Conservation (phyloP, 495 filamentous ascomycete species). For the Trichoderma virens region DNA sequence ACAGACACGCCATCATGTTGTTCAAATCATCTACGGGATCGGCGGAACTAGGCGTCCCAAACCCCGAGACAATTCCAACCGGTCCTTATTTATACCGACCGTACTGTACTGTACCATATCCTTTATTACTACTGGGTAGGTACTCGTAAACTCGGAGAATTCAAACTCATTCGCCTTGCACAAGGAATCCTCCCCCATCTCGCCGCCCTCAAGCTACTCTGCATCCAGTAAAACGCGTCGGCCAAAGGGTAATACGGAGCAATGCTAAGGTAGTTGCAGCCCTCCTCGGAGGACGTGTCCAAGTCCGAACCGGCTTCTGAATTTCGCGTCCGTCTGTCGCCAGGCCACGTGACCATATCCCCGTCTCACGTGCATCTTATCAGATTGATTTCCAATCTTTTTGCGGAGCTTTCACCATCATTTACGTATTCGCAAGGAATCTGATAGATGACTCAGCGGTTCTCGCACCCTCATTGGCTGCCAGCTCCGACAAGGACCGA, state of each 20-base stretch:
- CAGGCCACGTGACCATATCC: neutral
- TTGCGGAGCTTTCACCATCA: neutral
- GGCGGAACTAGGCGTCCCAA: too few species aligned
- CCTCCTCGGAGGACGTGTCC: slow-evolving; percentile 5
- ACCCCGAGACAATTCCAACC: too few species aligned
- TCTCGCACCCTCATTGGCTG: neutral
- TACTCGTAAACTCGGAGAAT: too few species aligned
- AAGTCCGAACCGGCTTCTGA: neutral
- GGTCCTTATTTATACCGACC: too few species aligned
- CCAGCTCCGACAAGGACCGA: slow-evolving; percentile 5
- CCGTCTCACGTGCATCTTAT: slow-evolving; percentile 9
- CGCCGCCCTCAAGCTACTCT: neutral
- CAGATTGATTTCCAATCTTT: slow-evolving; percentile 6
- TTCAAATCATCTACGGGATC: too few species aligned
- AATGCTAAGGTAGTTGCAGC: neutral
- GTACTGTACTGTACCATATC: too few species aligned
- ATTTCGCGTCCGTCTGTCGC: neutral
- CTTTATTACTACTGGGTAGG: too few species aligned
- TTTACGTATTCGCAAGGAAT: slow-evolving; percentile 1
- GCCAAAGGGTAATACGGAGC: neutral
- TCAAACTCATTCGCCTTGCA: too few species aligned
- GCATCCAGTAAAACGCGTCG: neutral
- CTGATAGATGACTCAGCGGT: neutral
- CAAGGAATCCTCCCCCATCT: too few species aligned
- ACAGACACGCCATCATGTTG: too few species aligned